Evolutionary conservation across 2,329 filamentous ascomycete genomes (phyloP), one percentile per base, ranked within the genome.

Genomic region (Aplosporella prunicola): DNA sequence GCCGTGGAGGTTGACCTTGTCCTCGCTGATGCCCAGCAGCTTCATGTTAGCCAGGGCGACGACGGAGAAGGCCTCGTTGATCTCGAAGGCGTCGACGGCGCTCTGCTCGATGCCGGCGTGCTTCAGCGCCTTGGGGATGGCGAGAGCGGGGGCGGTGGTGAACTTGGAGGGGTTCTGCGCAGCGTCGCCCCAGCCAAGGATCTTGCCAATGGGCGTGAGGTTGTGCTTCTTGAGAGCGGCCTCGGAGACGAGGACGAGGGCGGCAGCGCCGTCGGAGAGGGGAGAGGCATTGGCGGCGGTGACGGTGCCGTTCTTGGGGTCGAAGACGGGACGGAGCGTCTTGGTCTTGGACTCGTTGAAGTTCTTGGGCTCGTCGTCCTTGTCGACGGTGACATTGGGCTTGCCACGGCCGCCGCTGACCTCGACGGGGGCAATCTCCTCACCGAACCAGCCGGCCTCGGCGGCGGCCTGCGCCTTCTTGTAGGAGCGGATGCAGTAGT

Each of bases 11-110:
- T 98, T 98, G 58, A 98, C 88, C 67, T 87, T 93, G 43, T 88
- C 83, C 47, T 83, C 74, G 46, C 71, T 70, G 40, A 98, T 67
- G 44, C 71, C 73, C 26, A 98, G 78, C 39, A 96, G 63, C 76
- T 98, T 94, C 68, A 94, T 78, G 71, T 98, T 98, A 49, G 91
- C 88, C 35, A 98, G 74, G 25, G 91, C 86, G 46, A 98, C 91
- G 33, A 94, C 91, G 45, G 84, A 91, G 72, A 98, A 98, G 27
- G 91, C 91, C 72, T 98, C 91, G 71, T 98, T 98, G 72, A 98
- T 95, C 72, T 98, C 91, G 63, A 91, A 98, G 51, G 78, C 91
- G 55, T 96, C 89, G 41, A 98, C 73, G 42, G 84, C 72, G 46
- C 80, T 76, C 50, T 79, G 73, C 40, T 77, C 74, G 45, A 98